Conservation (phyloP, 768 basidiomycete genomes). For the Boletus sp. region DNA sequence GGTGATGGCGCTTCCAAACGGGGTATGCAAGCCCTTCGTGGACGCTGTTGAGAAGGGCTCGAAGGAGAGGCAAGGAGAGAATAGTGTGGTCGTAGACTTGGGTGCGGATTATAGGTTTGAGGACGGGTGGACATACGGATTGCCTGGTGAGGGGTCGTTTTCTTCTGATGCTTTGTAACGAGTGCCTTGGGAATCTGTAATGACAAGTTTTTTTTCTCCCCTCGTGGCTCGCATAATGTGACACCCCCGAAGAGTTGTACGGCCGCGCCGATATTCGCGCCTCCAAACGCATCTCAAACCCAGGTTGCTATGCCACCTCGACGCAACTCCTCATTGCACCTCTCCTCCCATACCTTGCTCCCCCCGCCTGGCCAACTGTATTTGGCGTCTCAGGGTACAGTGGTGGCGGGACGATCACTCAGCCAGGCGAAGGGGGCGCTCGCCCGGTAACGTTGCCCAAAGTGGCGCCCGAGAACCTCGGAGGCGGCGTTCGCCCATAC, state of each 20-base stretch:
- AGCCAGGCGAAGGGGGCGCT: conserved; percentile 57
- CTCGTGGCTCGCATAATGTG: conserved; percentile 10
- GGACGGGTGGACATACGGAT: conserved; percentile 93
- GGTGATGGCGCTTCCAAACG: conserved; percentile 99
- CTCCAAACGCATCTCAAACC: conserved; percentile 91
- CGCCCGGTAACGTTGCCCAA: conserved; percentile 78
- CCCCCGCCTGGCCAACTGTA: conserved; percentile 68
- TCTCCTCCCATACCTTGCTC: conserved; percentile 66
- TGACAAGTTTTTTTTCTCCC: conserved; percentile 36
- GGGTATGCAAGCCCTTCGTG: conserved; percentile 93
- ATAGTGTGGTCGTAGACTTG: conserved; percentile 86
- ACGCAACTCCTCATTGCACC: conserved; percentile 91
- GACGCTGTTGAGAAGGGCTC: conserved; percentile 86
- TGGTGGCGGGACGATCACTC: conserved; percentile 86
- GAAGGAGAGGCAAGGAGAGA: conserved; percentile 42
- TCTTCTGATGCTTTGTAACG: conserved; percentile 27
- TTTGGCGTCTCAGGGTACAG: conserved; percentile 95
- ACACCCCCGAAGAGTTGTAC: conserved; percentile 62
- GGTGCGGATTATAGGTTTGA: conserved; percentile 97
- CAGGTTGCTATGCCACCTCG: conserved; percentile 96
- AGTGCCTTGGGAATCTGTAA: conserved; percentile 33
- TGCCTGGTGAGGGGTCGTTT: conserved; percentile 84
- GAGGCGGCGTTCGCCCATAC: conserved; percentile 80
- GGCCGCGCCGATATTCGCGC: conserved; percentile 63
- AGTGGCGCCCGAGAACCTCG: conserved; percentile 71